Conservation (phyloP, 306 rosid genomes). For the Geum urbanum region DNA sequence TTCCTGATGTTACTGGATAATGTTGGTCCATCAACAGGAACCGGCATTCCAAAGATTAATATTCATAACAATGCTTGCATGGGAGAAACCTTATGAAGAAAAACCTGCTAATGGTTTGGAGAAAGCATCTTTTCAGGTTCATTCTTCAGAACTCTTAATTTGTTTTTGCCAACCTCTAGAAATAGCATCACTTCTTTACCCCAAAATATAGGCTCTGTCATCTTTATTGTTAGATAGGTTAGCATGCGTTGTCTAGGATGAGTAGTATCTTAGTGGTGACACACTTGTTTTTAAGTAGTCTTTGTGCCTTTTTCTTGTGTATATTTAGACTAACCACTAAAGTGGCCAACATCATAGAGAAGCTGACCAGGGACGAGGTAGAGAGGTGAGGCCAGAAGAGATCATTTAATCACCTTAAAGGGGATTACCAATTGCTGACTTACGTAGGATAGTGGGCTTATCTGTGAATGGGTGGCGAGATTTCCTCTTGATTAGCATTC, state of each 20-base stretch:
- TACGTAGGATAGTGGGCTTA: background rate
- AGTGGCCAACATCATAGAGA: background rate
- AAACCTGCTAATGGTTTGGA: slow-evolving; percentile 42
- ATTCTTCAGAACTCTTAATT: background rate
- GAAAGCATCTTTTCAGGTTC: slow-evolving; percentile 80
- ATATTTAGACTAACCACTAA: background rate
- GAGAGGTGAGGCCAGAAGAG: background rate
- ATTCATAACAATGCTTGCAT: slow-evolving; percentile 92
- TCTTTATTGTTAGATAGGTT: too few relatives aligned
- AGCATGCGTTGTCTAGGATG: too few relatives aligned
- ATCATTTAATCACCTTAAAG: background rate
- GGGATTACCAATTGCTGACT: background rate
- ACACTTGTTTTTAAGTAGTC: background rate
- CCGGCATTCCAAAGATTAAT: slow-evolving; percentile 88
- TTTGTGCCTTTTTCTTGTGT: background rate
- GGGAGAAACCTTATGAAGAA: slow-evolving; percentile 79
- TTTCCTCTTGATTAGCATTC: background rate
- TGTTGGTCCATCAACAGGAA: slow-evolving; percentile 49
- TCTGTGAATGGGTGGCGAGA: background rate
- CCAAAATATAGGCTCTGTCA: too few relatives aligned
- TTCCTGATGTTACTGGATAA: slow-evolving; percentile 17
- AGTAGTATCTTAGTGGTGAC: too few relatives aligned
- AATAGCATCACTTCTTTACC: too few relatives aligned
- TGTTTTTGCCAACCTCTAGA: background rate
- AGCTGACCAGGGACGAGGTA: background rate